Evolutionary conservation across 2,329 filamentous ascomycete species (phyloP).

Genomic region (Immersiporthe knoxdaviesiana): DNA sequence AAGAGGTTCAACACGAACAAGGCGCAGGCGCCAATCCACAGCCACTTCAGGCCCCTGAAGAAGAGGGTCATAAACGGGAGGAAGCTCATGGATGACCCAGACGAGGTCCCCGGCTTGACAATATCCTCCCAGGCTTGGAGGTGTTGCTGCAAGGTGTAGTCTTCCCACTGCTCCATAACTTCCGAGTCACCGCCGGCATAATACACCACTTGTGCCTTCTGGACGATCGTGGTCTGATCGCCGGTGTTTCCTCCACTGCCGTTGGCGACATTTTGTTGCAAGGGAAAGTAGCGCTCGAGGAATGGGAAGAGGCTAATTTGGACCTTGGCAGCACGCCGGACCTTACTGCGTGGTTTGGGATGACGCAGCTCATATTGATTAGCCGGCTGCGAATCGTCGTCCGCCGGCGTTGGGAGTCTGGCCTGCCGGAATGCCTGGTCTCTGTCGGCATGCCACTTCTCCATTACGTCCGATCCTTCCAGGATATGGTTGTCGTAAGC

Average conservation of each 20-base stretch:
- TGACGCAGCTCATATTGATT: background rate
- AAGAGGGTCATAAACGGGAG: background rate
- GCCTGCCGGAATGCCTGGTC: background rate
- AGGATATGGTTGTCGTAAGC: slow-evolving; percentile 24
- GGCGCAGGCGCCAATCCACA: background rate
- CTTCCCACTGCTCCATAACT: slow-evolving; percentile 17
- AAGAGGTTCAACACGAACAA: background rate
- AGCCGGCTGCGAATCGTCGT: background rate
- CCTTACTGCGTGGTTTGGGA: slow-evolving; percentile 13
- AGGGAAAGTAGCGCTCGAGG: slow-evolving; percentile 36
- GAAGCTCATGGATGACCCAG: no score
- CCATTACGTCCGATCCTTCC: slow-evolving; percentile 18
- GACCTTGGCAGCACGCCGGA: slow-evolving; percentile 35
- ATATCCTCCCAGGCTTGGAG: background rate
- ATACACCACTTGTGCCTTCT: slow-evolving; percentile 37
- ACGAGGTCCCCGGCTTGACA: background rate
- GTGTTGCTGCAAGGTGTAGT: slow-evolving; percentile 24
- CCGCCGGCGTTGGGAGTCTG: background rate
- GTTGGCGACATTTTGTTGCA: slow-evolving; percentile 15
- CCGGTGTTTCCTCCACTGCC: slow-evolving; percentile 30
- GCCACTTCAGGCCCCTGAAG: background rate
- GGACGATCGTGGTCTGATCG: slow-evolving; percentile 33
- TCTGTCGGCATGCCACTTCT: background rate
- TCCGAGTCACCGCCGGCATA: slow-evolving; percentile 36
- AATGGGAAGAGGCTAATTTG: slow-evolving; percentile 39